phyloP scores from a whole-genome alignment of 495 filamentous ascomycete genomes.

The Podospora appendiculata region DNA sequence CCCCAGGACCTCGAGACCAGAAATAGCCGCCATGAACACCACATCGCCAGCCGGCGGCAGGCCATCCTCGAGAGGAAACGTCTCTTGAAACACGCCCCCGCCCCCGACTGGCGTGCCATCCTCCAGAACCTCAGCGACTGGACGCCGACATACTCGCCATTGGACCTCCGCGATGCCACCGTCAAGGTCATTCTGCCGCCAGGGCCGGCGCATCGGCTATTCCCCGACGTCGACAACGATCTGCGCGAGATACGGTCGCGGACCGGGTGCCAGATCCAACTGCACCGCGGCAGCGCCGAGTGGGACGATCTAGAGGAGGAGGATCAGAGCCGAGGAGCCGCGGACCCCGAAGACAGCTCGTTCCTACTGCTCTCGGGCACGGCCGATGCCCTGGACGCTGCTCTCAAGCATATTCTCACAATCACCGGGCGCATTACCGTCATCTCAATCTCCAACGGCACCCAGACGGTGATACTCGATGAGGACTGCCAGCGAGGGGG shows the following conservation, averaged over 20 bases:
- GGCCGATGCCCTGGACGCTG: too few relatives aligned
- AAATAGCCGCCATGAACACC: neutral
- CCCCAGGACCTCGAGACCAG: slow-evolving; percentile 6
- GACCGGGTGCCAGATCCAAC: slow-evolving; percentile 6
- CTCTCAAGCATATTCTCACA: too few relatives aligned
- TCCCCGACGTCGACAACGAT: slow-evolving; percentile 1
- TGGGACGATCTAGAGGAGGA: too few relatives aligned
- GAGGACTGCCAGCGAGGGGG: neutral
- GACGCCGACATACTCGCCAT: slow-evolving; percentile 8
- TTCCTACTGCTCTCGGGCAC: slow-evolving; percentile 2
- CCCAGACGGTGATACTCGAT: too few relatives aligned
- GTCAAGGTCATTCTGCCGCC: slow-evolving; percentile 12
- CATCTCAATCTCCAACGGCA: too few relatives aligned
- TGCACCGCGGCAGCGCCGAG: too few relatives aligned
- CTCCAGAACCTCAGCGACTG: slow-evolving; percentile 11
- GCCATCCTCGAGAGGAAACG: neutral
- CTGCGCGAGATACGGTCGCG: slow-evolving; percentile 14
- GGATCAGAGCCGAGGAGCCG: too few relatives aligned
- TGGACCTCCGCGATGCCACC: neutral
- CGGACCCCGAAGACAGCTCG: neutral
- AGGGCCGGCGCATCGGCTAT: neutral
- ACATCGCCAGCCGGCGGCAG: slow-evolving; percentile 3
- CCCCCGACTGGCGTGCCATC: slow-evolving; percentile 19
- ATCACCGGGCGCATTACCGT: too few relatives aligned
- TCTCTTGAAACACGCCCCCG: neutral